Evolutionary conservation across 768 basidiomycete genomes (phyloP), one percentile per base, ranked within the genome.

Genomic region (Tricholomella constricta): DNA sequence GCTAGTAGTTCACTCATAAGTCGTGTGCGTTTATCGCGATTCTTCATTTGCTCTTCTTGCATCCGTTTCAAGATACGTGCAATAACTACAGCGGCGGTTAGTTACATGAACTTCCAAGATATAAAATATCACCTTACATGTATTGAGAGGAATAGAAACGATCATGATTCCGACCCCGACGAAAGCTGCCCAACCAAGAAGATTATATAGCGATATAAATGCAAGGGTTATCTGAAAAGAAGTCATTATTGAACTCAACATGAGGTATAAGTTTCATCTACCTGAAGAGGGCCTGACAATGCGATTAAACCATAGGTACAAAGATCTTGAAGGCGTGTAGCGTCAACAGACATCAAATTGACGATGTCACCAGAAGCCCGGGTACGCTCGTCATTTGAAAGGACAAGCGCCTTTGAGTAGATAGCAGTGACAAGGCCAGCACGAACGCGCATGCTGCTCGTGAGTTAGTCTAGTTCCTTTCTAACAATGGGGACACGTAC

Each of bases 31-130:
- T 82, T 78, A 63, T 95, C 94, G 54, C 93, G 82, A 69, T 89
- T 92, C 69, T 93, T 94, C 96, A 98, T 98, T 68, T 98, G 94
- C 60, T 84, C 63, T 57, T 89, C 82, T 64, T 97, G 92, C 76
- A 96, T 83, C 34, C 67, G 75, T 65, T 91, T 91, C 45, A 90
- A 63, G 46, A 81, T 72, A 4, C 82, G 65, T 1, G 94, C 92
- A 51, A 94, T 86, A 37, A 75, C 77, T 76, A 38, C 51, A 25
- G 23, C 14, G 36, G 7, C 0, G 1, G 35, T 61, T 23, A 63
- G 31, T 27, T 11, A 20, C 7, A 15, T 5, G 0, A 25, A 32
- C 15, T 23, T 37, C 20, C 9, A 45, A 22, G 31, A 26, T n/a
- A n/a, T 3, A 48, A 17, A 31, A 20, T 14, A 37, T 19, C 27